Evolutionary conservation across 2,329 filamentous ascomycete genomes (phyloP).

Genomic region (Fusarium musae): DNA sequence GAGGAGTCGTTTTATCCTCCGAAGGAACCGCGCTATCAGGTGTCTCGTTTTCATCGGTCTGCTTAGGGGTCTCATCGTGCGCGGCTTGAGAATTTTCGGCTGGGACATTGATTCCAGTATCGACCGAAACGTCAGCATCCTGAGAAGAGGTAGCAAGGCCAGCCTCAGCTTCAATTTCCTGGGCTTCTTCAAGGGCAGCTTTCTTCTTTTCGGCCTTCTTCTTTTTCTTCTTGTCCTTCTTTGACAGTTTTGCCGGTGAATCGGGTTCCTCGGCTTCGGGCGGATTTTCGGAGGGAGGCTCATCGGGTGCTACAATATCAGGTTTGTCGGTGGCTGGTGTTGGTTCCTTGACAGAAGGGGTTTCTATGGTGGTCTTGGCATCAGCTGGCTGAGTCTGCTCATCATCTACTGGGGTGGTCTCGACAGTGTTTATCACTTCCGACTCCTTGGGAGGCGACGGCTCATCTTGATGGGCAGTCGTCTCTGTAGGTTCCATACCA

Average conservation of each 20-base stretch:
- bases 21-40: neutral
- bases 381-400: conserved; percentile 42
- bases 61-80: conserved; percentile 25
- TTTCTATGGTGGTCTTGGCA: conserved; percentile 39
- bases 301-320: conserved; percentile 19
- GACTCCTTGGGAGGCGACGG: conserved; percentile 9
- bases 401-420: conserved; percentile 33
- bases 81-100: conserved; percentile 16
- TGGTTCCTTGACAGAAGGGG: conserved; percentile 33
- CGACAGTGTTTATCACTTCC: conserved; percentile 25
- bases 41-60: conserved; percentile 31
- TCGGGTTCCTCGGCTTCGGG: conserved; percentile 38
- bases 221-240: conserved; percentile 50
- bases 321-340: conserved; percentile 20
- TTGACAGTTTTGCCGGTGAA: conserved; percentile 43
- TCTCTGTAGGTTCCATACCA: conserved; percentile 10
- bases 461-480: conserved; percentile 13
- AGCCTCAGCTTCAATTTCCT: conserved; percentile 32
- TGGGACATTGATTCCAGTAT: conserved; percentile 19
- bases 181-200: conserved; percentile 34
- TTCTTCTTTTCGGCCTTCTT: conserved; percentile 48
- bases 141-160: conserved; percentile 25
- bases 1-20: conserved; percentile 18
- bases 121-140: conserved; percentile 17
- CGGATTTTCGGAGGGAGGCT: conserved; percentile 23